A percentile compares a stretch with the other conserved stretches of the same genome.
phyloP scores from a whole-genome alignment of 306 rosid species.

The Fragaria nilgerrensis region DNA sequence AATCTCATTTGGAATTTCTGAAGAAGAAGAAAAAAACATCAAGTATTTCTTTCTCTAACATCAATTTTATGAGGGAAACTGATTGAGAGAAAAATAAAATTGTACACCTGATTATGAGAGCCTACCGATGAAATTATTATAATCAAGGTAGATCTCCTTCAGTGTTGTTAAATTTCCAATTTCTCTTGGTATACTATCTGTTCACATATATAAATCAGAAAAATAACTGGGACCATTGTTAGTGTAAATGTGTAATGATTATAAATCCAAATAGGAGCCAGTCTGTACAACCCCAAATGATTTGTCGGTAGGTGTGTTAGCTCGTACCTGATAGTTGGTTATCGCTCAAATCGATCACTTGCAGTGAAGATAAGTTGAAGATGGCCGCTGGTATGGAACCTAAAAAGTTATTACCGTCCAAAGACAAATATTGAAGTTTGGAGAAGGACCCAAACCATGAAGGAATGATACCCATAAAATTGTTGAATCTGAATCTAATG shows the following conservation, averaged over 20 bases:
- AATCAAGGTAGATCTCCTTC: background rate
- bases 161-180: background rate
- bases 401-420: conserved; percentile 1
- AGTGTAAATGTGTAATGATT: background rate
- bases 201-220: too few species aligned
- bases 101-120: too few species aligned
- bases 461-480: conserved; percentile 18
- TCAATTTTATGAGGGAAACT: too few species aligned
- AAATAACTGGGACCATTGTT: background rate
- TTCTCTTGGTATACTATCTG: background rate
- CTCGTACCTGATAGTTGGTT: conserved; percentile 21
- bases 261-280: too few species aligned
- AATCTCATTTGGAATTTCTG: background rate
- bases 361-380: conserved; percentile 25
- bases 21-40: too few species aligned
- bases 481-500: conserved; percentile 4
- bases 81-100: too few species aligned
- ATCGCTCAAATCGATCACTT: background rate
- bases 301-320: too few species aligned
- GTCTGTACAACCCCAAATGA: too few species aligned
- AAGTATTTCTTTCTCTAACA: too few species aligned
- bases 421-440: background rate
- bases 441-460: conserved; percentile 17
- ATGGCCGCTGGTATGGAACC: conserved; percentile 9
- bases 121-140: background rate